Conservation (phyloP, 805 yeast genomes). For the Starmera caribaea region DNA sequence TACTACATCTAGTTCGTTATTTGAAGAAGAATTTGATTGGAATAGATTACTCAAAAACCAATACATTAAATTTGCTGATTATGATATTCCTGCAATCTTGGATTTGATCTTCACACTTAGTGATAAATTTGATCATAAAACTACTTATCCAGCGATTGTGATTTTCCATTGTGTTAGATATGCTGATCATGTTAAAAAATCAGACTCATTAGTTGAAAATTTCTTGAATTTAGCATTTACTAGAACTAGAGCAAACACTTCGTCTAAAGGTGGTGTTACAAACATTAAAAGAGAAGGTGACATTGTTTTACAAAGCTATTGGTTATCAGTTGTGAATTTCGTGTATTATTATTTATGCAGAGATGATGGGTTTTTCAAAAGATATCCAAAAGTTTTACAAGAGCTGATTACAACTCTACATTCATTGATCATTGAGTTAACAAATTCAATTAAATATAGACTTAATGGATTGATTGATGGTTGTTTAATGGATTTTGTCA, state of each 20-base stretch:
- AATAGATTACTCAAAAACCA: constrained; percentile 45
- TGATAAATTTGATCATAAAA: constrained; percentile 36
- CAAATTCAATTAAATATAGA: constrained; percentile 56
- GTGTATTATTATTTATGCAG: constrained; percentile 68
- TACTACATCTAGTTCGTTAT: constrained; percentile 6
- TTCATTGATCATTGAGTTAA: constrained; percentile 53
- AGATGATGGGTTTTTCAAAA: constrained; percentile 47
- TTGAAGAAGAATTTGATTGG: constrained; percentile 43
- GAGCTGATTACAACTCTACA: constrained; percentile 47
- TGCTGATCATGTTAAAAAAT: constrained; percentile 48
- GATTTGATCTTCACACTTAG: constrained; percentile 51
- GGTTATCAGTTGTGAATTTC: constrained; percentile 77
- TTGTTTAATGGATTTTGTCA: constrained; percentile 65
- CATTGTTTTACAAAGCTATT: constrained; percentile 67
- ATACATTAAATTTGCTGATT: constrained; percentile 52
- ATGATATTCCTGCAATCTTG: constrained; percentile 65
- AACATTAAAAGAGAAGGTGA: constrained; percentile 40
- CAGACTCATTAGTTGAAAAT: constrained; percentile 45
- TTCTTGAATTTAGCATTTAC: constrained; percentile 52
- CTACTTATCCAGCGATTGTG: constrained; percentile 55
- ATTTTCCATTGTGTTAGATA: constrained; percentile 64
- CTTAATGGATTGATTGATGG: constrained; percentile 49
- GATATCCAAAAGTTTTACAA: constrained; percentile 51
- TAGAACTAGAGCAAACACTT: constrained; percentile 48
- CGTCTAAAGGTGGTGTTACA: constrained; percentile 50